Percentiles rank a stretch among this genome's conserved stretches.
These are phyloP conservation scores for Fraxinus sp. DNA, from an alignment of 305 asterid species.

Conservation along the genomic window DNA sequence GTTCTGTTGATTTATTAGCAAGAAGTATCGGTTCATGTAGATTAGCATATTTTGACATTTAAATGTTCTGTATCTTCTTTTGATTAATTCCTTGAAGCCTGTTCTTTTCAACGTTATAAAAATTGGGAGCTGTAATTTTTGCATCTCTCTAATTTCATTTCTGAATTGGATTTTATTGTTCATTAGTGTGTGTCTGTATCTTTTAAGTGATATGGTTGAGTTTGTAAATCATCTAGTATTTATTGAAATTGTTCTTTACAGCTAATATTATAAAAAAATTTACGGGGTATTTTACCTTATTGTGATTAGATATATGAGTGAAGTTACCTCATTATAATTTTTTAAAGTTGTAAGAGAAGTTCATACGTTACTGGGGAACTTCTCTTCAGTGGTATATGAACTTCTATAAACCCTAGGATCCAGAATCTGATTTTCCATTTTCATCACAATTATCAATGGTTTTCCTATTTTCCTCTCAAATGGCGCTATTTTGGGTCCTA, in stretches of 20 bases:
- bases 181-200: background rate
- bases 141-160: background rate
- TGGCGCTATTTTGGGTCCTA: background rate
- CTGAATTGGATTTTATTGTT: background rate
- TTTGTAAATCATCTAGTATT: background rate
- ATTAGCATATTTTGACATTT: background rate
- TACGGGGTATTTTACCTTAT: no score
- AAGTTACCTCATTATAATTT: no score
- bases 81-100: background rate
- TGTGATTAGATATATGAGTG: no score
- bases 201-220: background rate
- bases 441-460: background rate
- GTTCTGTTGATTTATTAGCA: background rate
- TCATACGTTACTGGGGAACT: no score
- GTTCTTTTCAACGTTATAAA: background rate
- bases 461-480: background rate
- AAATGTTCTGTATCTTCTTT: background rate
- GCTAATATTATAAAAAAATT: no score
- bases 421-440: background rate
- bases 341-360: no score
- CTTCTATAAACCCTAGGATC: background rate
- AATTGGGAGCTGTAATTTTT: background rate
- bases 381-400: background rate
- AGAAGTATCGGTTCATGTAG: background rate
- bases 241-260: no score